Conservation (phyloP, 2,329 filamentous ascomycete species). For the Biscogniauxia mediterranea region DNA sequence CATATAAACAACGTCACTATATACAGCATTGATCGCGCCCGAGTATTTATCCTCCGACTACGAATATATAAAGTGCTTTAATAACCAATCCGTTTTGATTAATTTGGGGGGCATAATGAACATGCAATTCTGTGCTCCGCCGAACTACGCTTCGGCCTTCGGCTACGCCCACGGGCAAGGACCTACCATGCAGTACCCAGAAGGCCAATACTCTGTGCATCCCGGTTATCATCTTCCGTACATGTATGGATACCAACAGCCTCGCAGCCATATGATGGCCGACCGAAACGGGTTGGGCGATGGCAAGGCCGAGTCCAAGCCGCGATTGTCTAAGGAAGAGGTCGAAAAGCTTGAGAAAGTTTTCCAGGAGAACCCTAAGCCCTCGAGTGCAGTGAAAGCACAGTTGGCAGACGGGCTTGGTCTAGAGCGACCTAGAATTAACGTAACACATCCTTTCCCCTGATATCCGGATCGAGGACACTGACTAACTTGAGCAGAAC, state of each 20-base stretch:
- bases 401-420: slow-evolving; percentile 59
- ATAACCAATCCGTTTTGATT: slow-evolving; percentile 13
- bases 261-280: slow-evolving; percentile 23
- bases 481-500: slow-evolving; percentile 46
- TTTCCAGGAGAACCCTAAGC: slow-evolving; percentile 64
- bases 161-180: slow-evolving; percentile 26
- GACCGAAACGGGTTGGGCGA: slow-evolving; percentile 28
- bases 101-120: slow-evolving; percentile 26
- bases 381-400: slow-evolving; percentile 60
- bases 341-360: slow-evolving; percentile 67
- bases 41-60: slow-evolving; percentile 7
- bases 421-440: slow-evolving; percentile 63
- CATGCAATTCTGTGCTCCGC: slow-evolving; percentile 29
- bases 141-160: slow-evolving; percentile 27
- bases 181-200: slow-evolving; percentile 25
- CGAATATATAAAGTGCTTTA: slow-evolving; percentile 20
- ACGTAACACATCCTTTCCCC: slow-evolving; percentile 43
- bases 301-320: slow-evolving; percentile 40
- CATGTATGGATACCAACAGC: slow-evolving; percentile 30
- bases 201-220: slow-evolving; percentile 28
- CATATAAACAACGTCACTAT: slow-evolving; percentile 10
- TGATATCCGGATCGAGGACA: background rate
- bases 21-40: slow-evolving; percentile 10
- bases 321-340: slow-evolving; percentile 69
- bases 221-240: slow-evolving; percentile 27